Conservation (phyloP, 768 basidiomycete genomes). For the Auricularia sp. region DNA sequence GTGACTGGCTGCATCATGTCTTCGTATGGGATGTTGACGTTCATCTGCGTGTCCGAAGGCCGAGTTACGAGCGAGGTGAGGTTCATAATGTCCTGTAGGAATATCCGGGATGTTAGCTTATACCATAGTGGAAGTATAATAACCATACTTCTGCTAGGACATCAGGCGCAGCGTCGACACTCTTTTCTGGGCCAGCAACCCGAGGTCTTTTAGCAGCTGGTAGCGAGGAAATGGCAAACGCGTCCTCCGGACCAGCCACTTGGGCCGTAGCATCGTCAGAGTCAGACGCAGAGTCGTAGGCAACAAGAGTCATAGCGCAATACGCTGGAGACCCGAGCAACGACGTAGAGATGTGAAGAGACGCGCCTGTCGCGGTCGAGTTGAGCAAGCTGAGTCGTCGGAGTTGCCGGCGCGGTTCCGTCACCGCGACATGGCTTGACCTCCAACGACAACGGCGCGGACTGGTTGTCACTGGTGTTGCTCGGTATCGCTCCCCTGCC, state of each 20-base stretch:
- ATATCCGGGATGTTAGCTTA: slow-evolving; percentile 8
- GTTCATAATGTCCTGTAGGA: slow-evolving; percentile 62
- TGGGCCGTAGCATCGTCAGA: not conserved
- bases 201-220: slow-evolving; percentile 50
- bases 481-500: too few relatives aligned
- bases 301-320: not conserved
- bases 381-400: not conserved
- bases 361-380: not conserved
- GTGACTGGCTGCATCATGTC: slow-evolving; percentile 81
- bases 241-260: slow-evolving; percentile 28
- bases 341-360: not conserved
- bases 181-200: slow-evolving; percentile 23
- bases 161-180: slow-evolving; percentile 67
- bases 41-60: slow-evolving; percentile 95
- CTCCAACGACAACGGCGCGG: too few relatives aligned
- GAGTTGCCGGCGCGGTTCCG: too few relatives aligned
- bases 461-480: too few relatives aligned
- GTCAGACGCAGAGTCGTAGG: slow-evolving; percentile 3
- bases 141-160: slow-evolving; percentile 69
- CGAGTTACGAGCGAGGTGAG: slow-evolving; percentile 77
- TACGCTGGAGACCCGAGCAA: not conserved
- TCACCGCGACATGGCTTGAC: too few relatives aligned
- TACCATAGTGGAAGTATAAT: slow-evolving; percentile 7
- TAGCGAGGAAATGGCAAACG: slow-evolving; percentile 50
- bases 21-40: slow-evolving; percentile 86